Evolutionary conservation across 257 asterid species (phyloP), one percentile per base, ranked within the genome.

Genomic region (Solanum virginianum): DNA sequence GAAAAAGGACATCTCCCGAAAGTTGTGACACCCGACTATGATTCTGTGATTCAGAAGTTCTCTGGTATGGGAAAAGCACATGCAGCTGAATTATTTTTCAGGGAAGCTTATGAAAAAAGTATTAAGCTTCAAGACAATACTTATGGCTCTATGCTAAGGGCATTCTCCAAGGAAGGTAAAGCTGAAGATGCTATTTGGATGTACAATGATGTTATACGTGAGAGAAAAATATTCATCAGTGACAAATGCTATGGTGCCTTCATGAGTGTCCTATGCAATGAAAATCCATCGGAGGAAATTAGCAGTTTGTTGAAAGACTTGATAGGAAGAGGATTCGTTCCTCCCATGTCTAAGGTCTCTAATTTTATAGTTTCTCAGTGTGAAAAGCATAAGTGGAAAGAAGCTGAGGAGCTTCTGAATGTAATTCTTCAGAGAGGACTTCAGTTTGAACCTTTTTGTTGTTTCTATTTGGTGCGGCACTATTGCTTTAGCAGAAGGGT

Each of bases 21-120:
- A 41, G 59, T 65, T 83, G 41, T 74, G 56, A 26, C 26, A 20
- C 53, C 82, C 2, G 87, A 89, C 59, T 92, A 88, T 81, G 90
- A 92, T 92, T 68, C 84, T 57, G 69, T 91, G 39, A 90, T 95
- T 83, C 90, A 85, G 82, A 91, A 88, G 85, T 91, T 94, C 43
- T 88, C 92, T 85, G 89, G 84, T 87, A 62, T 87, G 83, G 93
- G 92, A 47, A 91, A 84, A 85, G 84, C 93, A 60, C 90, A 82
- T 89, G 98, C 98, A 0, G 87, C 91, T 81, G 93, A 88, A 51
- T 80, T 94, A 84, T 88, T 95, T 86, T 92, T 84, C 82, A 74
- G 72, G 86, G 88, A 85, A 81, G 94, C 93, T 72, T 79, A 32
- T 12, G 87, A 84, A 17, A 93, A 90, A 70, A 86, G 85, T 13